phyloP scores from a whole-genome alignment of 345 rosid genomes.

The Balakata baccata region DNA sequence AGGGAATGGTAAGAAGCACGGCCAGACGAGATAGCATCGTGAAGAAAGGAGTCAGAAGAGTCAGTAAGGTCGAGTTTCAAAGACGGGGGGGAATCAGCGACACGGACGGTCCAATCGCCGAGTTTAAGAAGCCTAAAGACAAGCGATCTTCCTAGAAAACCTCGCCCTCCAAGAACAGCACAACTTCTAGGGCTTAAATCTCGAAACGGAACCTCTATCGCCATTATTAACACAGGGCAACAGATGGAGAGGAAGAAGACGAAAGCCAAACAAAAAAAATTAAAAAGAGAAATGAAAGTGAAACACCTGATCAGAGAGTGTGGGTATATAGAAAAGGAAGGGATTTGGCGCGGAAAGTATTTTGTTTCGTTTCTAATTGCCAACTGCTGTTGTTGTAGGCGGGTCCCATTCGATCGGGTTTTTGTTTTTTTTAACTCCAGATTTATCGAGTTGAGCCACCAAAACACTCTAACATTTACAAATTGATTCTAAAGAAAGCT shows the following conservation, averaged over 20 bases:
- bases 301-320: not conserved
- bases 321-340: not conserved
- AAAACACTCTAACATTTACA: no score
- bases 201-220: slow-evolving; percentile 32
- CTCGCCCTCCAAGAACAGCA: slow-evolving; percentile 82
- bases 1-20: slow-evolving; percentile 62
- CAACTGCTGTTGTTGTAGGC: not conserved
- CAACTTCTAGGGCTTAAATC: slow-evolving; percentile 50
- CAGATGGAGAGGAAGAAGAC: not conserved
- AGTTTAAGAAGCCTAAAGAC: slow-evolving; percentile 59
- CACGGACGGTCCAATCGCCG: slow-evolving; percentile 73
- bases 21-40: slow-evolving; percentile 58
- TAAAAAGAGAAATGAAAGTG: not conserved
- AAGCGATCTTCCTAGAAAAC: slow-evolving; percentile 76
- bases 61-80: slow-evolving; percentile 41
- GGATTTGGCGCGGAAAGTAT: slow-evolving; percentile 25
- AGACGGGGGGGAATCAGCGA: slow-evolving; percentile 63
- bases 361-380: not conserved
- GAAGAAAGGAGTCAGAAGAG: slow-evolving; percentile 52
- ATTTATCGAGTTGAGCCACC: no score
- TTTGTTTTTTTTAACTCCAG: no score
- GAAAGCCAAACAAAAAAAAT: not conserved
- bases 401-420: slow-evolving; percentile 9
- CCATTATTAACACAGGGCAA: slow-evolving; percentile 16
- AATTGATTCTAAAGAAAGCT: no score